Evolutionary conservation across 2,329 filamentous ascomycete genomes (phyloP), one percentile per base, ranked within the genome.

Genomic region (Colletotrichum euphorbiae): DNA sequence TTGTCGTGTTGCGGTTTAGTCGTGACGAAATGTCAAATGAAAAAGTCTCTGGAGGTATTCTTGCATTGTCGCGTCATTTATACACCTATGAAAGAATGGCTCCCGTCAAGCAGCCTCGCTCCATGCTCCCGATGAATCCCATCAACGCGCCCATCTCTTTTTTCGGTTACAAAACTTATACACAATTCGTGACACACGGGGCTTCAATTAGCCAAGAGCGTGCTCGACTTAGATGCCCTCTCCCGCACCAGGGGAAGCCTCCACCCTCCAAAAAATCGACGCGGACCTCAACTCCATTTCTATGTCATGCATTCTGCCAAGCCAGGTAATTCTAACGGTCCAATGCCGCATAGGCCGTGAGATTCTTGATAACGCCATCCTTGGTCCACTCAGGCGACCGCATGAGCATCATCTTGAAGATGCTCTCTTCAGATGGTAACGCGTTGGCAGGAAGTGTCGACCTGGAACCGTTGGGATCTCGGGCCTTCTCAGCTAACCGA

Each of bases 391-490:
- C 87, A 2, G 82, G 81, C 42, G 85, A 89, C 71, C 86, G 85
- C 79, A 92, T 89, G 72, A 89, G 85, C 73, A 94, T 79, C 17
- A 90, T 89, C 15, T 88, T 86, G 45, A 94, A 83, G 42, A 95
- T 80, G 70, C 84, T 88, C 68, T 93, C 90, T 69, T 87, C 88
- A 28, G 87, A 86, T 3, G 91, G 91, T 55, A 94, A 78, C 11
- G 90, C 85, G 54, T 86, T 85, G 1, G 86, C 81, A 6, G 90
- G 89, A 65, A 91, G 81, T 38, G 82, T 81, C 8, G 79, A 80
- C 6, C 75, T 76, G 11, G 83, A 77, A 60, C 86, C 81, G 69
- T 82, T 84, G n/a, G 81, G 85, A 76, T 87, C 90, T 74, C 77
- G 83, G 38, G 84, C 87, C 78, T 92, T 93, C 75, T 94, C 91